These are phyloP conservation scores for Pythium biforme DNA, from an alignment of 352 stramenopile species.

Conservation along the genomic window DNA sequence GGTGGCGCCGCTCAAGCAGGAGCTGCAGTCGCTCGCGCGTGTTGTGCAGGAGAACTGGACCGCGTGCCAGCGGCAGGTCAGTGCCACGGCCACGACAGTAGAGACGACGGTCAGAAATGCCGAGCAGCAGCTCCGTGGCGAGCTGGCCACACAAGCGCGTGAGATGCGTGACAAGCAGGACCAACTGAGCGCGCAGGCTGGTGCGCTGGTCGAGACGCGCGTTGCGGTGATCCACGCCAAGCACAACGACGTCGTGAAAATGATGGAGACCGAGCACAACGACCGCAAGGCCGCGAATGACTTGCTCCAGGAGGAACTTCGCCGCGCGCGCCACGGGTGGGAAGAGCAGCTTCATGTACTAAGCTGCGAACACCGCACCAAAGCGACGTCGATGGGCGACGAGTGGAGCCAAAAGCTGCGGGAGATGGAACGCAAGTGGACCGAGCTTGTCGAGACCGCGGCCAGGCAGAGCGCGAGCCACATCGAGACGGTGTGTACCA, in stretches of 20 bases:
- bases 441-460: slow-evolving; percentile 5
- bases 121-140: slow-evolving; percentile 13
- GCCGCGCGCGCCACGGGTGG: slow-evolving; percentile 41
- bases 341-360: slow-evolving; percentile 53
- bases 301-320: slow-evolving; percentile 38
- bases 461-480: neutral
- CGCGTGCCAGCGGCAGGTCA: slow-evolving; percentile 5
- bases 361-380: slow-evolving; percentile 37
- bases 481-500: neutral
- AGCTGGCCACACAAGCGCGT: slow-evolving; percentile 7
- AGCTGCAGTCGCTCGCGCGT: slow-evolving; percentile 5
- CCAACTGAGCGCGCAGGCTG: slow-evolving; percentile 8
- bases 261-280: slow-evolving; percentile 38
- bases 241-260: slow-evolving; percentile 22
- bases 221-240: slow-evolving; percentile 13
- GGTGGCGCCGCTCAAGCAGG: neutral
- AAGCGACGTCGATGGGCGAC: slow-evolving; percentile 26
- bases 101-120: slow-evolving; percentile 11
- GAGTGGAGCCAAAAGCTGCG: slow-evolving; percentile 36
- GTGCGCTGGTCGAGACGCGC: slow-evolving; percentile 1
- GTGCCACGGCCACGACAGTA: neutral
- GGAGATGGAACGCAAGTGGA: slow-evolving; percentile 22
- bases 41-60: slow-evolving; percentile 13
- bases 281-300: slow-evolving; percentile 46
- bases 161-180: slow-evolving; percentile 21